A percentile compares a stretch with the other conserved stretches of the same genome.
Conservation (phyloP, 2,329 filamentous ascomycete genomes). For the Verticillium isaacii region DNA sequence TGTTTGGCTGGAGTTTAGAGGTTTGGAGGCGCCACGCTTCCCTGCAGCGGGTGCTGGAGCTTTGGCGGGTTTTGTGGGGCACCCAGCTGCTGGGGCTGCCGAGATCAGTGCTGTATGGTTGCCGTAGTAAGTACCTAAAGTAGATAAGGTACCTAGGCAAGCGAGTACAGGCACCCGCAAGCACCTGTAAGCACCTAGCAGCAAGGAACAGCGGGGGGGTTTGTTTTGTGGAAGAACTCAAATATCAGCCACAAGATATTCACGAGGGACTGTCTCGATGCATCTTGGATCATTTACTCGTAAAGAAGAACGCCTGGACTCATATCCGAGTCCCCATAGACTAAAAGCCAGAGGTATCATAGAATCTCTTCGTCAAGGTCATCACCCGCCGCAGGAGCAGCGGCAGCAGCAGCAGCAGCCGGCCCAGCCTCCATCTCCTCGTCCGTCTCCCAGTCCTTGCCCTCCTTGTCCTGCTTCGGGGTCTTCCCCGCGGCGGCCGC, state of each 20-base stretch:
- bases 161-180: too few species aligned
- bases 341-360: conserved; percentile 3
- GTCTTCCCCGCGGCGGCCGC: conserved; percentile 11
- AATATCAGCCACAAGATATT: neutral
- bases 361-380: conserved; percentile 12
- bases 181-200: too few species aligned
- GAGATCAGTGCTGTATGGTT: neutral
- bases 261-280: neutral
- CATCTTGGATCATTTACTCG: neutral
- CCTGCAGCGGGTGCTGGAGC: neutral
- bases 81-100: too few species aligned
- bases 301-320: neutral
- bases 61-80: neutral
- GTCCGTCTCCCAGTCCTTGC: conserved; percentile 24
- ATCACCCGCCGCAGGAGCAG: conserved; percentile 2
- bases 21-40: neutral
- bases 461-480: conserved; percentile 6
- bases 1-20: neutral
- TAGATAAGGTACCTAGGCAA: neutral
- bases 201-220: too few species aligned
- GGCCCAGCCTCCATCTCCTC: conserved; percentile 27
- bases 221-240: neutral
- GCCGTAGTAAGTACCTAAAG: too few species aligned
- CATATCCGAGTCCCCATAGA: neutral
- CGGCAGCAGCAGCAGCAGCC: neutral